Percentiles rank a stretch among this genome's conserved stretches.
Evolutionary conservation across 257 asterid species (phyloP).

Genomic region (Primulina tabacum): DNA sequence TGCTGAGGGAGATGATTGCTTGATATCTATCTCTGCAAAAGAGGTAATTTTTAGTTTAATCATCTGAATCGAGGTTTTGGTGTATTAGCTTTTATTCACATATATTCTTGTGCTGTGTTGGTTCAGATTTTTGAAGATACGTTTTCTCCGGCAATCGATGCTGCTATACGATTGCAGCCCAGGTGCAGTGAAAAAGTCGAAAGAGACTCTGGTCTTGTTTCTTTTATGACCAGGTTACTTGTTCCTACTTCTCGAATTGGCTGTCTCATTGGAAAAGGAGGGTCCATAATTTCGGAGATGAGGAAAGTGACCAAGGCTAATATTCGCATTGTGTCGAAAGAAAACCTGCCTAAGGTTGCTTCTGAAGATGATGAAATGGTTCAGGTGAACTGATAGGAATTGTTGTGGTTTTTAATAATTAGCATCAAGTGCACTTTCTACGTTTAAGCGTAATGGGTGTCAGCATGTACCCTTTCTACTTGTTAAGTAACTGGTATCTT

Average conservation of each 20-base stretch:
- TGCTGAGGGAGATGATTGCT: slow-evolving; percentile 81
- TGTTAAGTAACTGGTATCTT: not conserved
- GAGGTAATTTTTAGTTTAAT: slow-evolving; percentile 48
- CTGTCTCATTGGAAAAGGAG: slow-evolving; percentile 97
- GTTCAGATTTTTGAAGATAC: slow-evolving; percentile 69
- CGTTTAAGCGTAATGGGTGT: not conserved
- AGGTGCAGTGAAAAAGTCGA: slow-evolving; percentile 95
- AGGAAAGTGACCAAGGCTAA: slow-evolving; percentile 86
- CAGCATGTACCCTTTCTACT: not conserved
- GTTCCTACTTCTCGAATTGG: slow-evolving; percentile 88
- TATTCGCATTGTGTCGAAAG: slow-evolving; percentile 82
- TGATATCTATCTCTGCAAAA: slow-evolving; percentile 67
- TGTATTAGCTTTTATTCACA: not conserved
- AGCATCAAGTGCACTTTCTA: not conserved
- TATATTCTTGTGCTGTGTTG: slow-evolving; percentile 20
- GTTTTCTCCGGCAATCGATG: slow-evolving; percentile 82
- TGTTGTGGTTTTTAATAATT: slow-evolving; percentile 13
- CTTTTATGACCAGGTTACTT: slow-evolving; percentile 73
- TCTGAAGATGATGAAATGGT: slow-evolving; percentile 94
- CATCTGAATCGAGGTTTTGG: slow-evolving; percentile 13
- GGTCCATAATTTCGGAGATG: slow-evolving; percentile 88
- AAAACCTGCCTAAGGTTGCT: slow-evolving; percentile 91
- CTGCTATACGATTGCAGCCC: slow-evolving; percentile 88
- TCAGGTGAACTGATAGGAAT: slow-evolving; percentile 49
- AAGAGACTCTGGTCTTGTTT: slow-evolving; percentile 86